phyloP scores from a whole-genome alignment of 306 rosid genomes.

The Pyrus communis region DNA sequence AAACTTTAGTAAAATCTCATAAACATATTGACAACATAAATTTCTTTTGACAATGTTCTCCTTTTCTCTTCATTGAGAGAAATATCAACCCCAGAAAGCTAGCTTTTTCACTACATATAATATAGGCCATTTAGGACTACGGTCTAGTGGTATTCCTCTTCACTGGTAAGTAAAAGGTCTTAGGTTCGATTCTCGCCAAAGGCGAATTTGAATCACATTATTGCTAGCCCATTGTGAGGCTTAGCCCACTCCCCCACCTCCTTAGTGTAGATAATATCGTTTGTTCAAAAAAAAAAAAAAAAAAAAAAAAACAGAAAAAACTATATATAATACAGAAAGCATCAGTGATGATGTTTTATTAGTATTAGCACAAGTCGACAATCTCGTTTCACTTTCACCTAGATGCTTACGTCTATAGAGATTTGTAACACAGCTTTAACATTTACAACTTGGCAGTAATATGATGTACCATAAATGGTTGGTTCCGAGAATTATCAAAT shows the following conservation, averaged over 20 bases:
- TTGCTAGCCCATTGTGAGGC: too few relatives aligned
- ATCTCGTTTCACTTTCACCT: not conserved
- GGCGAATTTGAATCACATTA: too few relatives aligned
- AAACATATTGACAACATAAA: not conserved
- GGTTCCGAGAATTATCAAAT: not conserved
- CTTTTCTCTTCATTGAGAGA: not conserved
- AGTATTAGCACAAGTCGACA: not conserved
- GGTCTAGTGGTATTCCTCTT: too few relatives aligned
- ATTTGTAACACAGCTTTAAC: not conserved
- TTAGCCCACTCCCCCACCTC: too few relatives aligned
- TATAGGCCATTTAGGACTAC: not conserved
- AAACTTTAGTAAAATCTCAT: not conserved
- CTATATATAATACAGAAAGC: not conserved
- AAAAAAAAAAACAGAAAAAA: too few relatives aligned
- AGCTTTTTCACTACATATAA: not conserved
- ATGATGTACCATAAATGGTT: not conserved
- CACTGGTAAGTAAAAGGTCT: too few relatives aligned
- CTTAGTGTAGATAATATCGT: too few relatives aligned
- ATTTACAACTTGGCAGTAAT: not conserved
- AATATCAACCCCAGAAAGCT: not conserved
- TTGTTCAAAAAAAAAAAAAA: too few relatives aligned
- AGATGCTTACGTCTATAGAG: not conserved
- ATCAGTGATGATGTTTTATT: not conserved
- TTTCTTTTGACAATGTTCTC: not conserved
- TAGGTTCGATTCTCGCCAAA: too few relatives aligned